Evolutionary conservation across 2,329 filamentous ascomycete genomes (phyloP).

Genomic region (Orbilia ellipsospora): DNA sequence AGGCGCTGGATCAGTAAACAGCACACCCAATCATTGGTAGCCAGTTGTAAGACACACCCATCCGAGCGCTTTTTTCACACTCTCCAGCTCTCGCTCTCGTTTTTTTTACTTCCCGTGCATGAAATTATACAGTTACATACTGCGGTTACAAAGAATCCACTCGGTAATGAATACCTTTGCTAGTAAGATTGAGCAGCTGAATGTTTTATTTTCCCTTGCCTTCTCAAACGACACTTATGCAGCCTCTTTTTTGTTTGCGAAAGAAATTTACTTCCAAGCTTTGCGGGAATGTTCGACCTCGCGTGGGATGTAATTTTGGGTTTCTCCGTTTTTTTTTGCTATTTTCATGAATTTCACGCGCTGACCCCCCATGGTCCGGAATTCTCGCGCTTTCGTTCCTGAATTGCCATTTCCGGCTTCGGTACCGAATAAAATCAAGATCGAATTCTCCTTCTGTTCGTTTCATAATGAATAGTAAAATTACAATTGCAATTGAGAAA

Average conservation of each 20-base stretch:
- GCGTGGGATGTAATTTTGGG: constrained; percentile 55
- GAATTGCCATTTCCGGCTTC: constrained; percentile 26
- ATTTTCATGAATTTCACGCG: constrained; percentile 12
- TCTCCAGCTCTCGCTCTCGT: not conserved
- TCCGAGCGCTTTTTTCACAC: constrained; percentile 13
- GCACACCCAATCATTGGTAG: constrained; percentile 34
- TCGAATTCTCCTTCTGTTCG: not conserved
- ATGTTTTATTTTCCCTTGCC: not conserved
- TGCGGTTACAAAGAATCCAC: constrained; percentile 25
- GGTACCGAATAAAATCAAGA: constrained; percentile 26
- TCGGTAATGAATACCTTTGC: not conserved
- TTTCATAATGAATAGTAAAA: not conserved
- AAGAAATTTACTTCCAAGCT: too few species aligned
- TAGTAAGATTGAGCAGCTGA: not conserved
- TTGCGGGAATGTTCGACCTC: constrained; percentile 34
- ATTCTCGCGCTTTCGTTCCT: constrained; percentile 23
- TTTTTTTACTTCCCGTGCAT: constrained; percentile 36
- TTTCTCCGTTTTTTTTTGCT: constrained; percentile 18
- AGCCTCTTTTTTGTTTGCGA: too few species aligned
- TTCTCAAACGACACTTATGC: too few species aligned
- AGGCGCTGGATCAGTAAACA: constrained; percentile 21
- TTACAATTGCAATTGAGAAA: not conserved
- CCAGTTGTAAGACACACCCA: constrained; percentile 41
- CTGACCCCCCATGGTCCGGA: not conserved
- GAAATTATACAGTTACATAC: constrained; percentile 55